Evolutionary conservation across 1,139 yeast species (phyloP).

Genomic region (Sugiyamaella sp.): DNA sequence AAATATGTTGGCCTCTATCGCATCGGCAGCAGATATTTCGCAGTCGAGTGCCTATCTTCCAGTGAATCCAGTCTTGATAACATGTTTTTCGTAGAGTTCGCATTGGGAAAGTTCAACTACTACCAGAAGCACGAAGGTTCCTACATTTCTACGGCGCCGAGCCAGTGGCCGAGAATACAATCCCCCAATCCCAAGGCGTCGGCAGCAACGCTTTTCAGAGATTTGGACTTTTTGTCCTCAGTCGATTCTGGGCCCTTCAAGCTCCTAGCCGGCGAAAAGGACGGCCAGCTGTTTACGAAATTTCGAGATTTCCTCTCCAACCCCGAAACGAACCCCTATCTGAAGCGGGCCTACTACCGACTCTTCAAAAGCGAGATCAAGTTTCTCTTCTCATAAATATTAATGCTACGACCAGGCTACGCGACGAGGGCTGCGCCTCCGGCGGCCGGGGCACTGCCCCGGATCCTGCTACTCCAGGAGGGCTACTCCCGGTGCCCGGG

Average conservation of each 20-base stretch:
- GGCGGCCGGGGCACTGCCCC: constrained; percentile 3
- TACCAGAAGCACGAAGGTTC: not conserved
- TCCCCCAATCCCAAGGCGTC: not conserved
- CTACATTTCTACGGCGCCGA: not conserved
- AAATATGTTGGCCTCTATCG: not conserved
- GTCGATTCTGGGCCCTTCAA: not conserved
- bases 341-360: not conserved
- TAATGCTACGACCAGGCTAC: not conserved
- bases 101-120: not conserved
- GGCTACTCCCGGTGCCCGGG: not conserved
- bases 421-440: not conserved
- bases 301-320: not conserved
- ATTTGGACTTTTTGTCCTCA: not conserved
- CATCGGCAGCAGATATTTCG: not conserved
- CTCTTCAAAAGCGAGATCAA: not conserved
- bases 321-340: not conserved
- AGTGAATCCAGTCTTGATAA: not conserved
- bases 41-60: not conserved
- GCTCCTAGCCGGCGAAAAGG: not conserved
- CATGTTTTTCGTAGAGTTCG: not conserved
- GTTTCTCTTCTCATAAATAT: not conserved
- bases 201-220: not conserved
- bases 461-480: not conserved
- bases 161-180: not conserved
- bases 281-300: not conserved